Evolutionary conservation across 306 rosid genomes (phyloP).

Genomic region (Malus asiatica): DNA sequence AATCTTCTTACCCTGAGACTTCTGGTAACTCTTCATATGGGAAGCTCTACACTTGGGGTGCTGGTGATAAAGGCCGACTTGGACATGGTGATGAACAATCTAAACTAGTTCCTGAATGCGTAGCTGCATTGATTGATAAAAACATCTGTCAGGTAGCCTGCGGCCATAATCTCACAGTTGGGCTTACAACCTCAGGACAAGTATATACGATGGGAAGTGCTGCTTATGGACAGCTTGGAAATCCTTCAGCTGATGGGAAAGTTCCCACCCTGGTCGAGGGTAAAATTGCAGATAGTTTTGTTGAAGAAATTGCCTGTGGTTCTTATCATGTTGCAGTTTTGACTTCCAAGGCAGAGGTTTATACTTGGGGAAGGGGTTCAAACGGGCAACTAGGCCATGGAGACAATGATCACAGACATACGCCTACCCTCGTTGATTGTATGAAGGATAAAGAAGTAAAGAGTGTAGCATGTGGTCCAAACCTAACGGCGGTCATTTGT

Average conservation of each 20-base stretch:
- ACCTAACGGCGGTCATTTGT: slow-evolving; percentile 78
- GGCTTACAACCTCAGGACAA: slow-evolving; percentile 67
- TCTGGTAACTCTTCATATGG: slow-evolving; percentile 43
- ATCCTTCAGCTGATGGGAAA: slow-evolving; percentile 63
- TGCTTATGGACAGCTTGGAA: slow-evolving; percentile 83
- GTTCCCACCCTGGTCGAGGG: slow-evolving; percentile 60
- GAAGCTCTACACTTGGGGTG: slow-evolving; percentile 93
- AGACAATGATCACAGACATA: slow-evolving; percentile 58
- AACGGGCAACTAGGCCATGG: slow-evolving; percentile 98
- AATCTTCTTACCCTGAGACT: slow-evolving; percentile 38
- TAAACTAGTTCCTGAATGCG: slow-evolving; percentile 66
- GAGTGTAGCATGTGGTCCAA: slow-evolving; percentile 81
- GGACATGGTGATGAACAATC: slow-evolving; percentile 64
- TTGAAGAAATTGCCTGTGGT: slow-evolving; percentile 87
- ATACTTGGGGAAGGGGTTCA: slow-evolving; percentile 97
- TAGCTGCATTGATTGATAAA: slow-evolving; percentile 52
- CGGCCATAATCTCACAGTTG: slow-evolving; percentile 77
- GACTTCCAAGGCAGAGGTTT: slow-evolving; percentile 82
- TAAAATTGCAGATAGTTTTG: slow-evolving; percentile 48
- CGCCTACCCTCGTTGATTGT: slow-evolving; percentile 67
- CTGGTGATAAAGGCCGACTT: slow-evolving; percentile 86
- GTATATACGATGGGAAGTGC: slow-evolving; percentile 86
- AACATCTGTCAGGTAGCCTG: slow-evolving; percentile 74
- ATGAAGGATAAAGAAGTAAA: slow-evolving; percentile 70
- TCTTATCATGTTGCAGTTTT: slow-evolving; percentile 84